A percentile compares a stretch with the other conserved stretches of the same genome.
Evolutionary conservation across 495 filamentous ascomycete species (phyloP).

Genomic region (Filosporella fistucella): DNA sequence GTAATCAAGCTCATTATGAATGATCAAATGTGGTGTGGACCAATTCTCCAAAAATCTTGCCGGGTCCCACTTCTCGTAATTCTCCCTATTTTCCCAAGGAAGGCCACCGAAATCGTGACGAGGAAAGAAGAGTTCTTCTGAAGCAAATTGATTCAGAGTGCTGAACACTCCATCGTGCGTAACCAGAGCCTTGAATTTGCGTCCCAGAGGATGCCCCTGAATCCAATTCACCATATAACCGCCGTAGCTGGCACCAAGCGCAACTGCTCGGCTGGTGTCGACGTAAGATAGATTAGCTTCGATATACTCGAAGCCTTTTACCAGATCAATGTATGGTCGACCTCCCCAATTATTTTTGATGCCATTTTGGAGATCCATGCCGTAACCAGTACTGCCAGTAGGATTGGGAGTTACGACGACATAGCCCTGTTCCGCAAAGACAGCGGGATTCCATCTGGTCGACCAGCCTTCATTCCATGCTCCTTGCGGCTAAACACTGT

Average conservation of each 20-base stretch:
- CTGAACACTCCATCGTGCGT: slow-evolving; percentile 90
- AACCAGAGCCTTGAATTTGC: slow-evolving; percentile 84
- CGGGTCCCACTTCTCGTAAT: slow-evolving; percentile 82
- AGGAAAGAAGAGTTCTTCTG: slow-evolving; percentile 88
- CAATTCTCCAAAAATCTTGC: slow-evolving; percentile 59
- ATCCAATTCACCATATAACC: slow-evolving; percentile 86
- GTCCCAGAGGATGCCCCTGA: slow-evolving; percentile 62
- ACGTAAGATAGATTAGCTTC: slow-evolving; percentile 67
- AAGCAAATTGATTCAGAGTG: slow-evolving; percentile 66
- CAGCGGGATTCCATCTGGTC: slow-evolving; percentile 86
- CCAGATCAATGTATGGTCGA: slow-evolving; percentile 73
- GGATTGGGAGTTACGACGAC: slow-evolving; percentile 86
- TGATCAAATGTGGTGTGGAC: slow-evolving; percentile 72
- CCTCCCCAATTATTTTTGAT: slow-evolving; percentile 79
- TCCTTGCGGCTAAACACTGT: slow-evolving; percentile 71
- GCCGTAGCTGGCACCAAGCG: slow-evolving; percentile 80
- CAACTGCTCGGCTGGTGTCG: slow-evolving; percentile 73
- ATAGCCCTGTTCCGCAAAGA: slow-evolving; percentile 91
- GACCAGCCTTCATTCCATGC: slow-evolving; percentile 82
- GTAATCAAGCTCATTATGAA: slow-evolving; percentile 92
- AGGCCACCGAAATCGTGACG: slow-evolving; percentile 77
- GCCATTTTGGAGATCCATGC: slow-evolving; percentile 71
- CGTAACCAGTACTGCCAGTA: slow-evolving; percentile 82
- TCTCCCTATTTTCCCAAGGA: slow-evolving; percentile 66
- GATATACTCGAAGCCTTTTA: slow-evolving; percentile 73